Evolutionary conservation across 73 alveolate genomes (phyloP), one percentile per base, ranked within the genome.

Genomic region (Symbiodinium natans): DNA sequence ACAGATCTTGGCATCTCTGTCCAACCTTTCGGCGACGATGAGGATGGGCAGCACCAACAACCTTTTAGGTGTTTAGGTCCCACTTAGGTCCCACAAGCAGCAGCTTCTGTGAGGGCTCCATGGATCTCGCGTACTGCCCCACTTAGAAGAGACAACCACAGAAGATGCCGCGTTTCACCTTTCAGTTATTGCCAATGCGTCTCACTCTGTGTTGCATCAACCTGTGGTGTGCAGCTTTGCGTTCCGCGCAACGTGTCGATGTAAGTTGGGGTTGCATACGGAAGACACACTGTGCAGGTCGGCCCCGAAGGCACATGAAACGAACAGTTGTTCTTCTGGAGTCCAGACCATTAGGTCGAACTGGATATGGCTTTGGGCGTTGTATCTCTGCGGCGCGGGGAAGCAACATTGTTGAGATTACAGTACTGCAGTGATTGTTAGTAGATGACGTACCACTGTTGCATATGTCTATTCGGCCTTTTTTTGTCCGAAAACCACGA

Each of bases 11-110:
- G 80, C 80, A 0, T 63, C 80, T 63, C 40, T 63, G 80, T 63
- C 80, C 13, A 63, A 63, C 80, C 80, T 63, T 31, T 63, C 80
- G 80, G 80, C 80, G 19, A 63, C 80, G 80, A 63, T 63, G 80
- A 63, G 80, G 80, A 63, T 63, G 80, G 80, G 80, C 80, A 63
- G 80, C 38, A 63, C 36, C 80, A 63, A 63, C 80, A 63, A 36
- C 80, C 59, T 63, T 63, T 63, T 63, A 36, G 80, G 80, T 63
- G 80, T 63, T 23, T 52, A 52, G 71, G 71, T 8, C 71, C 23
- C 71, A 13, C 25, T 23, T 0, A 13, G 71, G 21, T 2, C 21
- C 2, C 1, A 52, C 25, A 27, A 13, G 1, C 13, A 13, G 68
- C 21, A 10, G 6, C n/a, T 2, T 52, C 68, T 21, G 31, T 29